These are phyloP conservation scores for Saccharomycopsis synnaedendra DNA, from an alignment of 805 yeast species.

Conservation along the genomic window DNA sequence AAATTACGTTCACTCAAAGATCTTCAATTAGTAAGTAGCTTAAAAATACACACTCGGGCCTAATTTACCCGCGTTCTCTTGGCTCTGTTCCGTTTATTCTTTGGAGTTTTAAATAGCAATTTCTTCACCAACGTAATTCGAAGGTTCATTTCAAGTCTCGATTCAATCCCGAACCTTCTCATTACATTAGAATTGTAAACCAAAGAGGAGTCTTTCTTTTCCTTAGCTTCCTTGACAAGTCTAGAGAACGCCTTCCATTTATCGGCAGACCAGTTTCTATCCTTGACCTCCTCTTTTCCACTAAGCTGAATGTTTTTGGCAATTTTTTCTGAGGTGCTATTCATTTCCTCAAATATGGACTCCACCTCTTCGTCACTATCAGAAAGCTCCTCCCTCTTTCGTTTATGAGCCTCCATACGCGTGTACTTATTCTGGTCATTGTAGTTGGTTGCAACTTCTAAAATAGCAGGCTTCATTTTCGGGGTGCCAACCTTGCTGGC, in stretches of 20 bases:
- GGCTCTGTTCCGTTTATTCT: neutral
- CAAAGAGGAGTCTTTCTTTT: neutral
- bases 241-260: constrained; percentile 10
- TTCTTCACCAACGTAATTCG: constrained; percentile 5
- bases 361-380: neutral
- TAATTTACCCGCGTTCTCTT: neutral
- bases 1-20: too few species aligned
- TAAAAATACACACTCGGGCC: neutral
- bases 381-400: neutral
- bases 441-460: neutral
- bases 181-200: constrained; percentile 5
- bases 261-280: constrained; percentile 1
- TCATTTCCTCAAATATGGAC: neutral
- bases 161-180: neutral
- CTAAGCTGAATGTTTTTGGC: neutral
- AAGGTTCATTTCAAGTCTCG: constrained; percentile 5
- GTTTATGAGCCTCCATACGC: neutral
- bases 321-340: neutral
- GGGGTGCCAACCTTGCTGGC: neutral
- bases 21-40: too few species aligned
- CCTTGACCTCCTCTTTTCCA: neutral
- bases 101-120: neutral
- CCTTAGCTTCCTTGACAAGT: constrained; percentile 2
- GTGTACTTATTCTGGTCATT: neutral
- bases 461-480: neutral